Base-by-base conservation (phyloP, 1,139 yeast genomes). In the Geotrichum aggregatum region DNA sequence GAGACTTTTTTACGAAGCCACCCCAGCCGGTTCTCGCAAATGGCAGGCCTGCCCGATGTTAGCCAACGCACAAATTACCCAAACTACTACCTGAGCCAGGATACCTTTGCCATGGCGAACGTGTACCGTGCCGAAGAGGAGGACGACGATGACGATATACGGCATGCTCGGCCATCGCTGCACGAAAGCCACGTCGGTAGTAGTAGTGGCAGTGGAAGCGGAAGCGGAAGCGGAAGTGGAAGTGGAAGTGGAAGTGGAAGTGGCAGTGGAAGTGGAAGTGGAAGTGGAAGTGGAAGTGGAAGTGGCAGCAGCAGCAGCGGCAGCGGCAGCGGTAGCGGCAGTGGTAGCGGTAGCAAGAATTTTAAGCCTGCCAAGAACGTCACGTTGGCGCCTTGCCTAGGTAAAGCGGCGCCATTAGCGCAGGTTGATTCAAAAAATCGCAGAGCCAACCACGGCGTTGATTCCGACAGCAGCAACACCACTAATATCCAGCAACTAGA, bases 1-100 rank as follows among this genome's bases (percentile, higher is more conserved):
- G 50, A 39, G 21, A 47, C 44, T 11, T 47, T 47, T 28, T 31
- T 47, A 14, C 36, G 50, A 13, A 14, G 34, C 31, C 48, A 38
- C 6, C 44, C 44, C 22, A 13, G 18, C 3, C 30, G 30, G 24
- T 16, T n/a, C 35, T 16, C 16, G 19, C 42, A 35, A 3, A 24
- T 14, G 26, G 35, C 48, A 4, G 47, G 40, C 33, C 16, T 24
- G 3, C 48, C 48, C 18, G 48, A 45, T 33, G 34, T 38, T 14
- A 35, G 42, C 26, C 13, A 22, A 24, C 33, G 41, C 24, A n/a
- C 48, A 21, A 45, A 36, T 26, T 36, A 45, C 41, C 35, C 48
- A 16, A 45, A 24, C 21, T 45, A 31, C 16, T 45, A 45, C 34
- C 16, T 8, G 24, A 36, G 36, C 34, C 48, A 45, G 36, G 48